Base-by-base conservation (phyloP, 306 rosid genomes). In the Acacia confusa region DNA sequence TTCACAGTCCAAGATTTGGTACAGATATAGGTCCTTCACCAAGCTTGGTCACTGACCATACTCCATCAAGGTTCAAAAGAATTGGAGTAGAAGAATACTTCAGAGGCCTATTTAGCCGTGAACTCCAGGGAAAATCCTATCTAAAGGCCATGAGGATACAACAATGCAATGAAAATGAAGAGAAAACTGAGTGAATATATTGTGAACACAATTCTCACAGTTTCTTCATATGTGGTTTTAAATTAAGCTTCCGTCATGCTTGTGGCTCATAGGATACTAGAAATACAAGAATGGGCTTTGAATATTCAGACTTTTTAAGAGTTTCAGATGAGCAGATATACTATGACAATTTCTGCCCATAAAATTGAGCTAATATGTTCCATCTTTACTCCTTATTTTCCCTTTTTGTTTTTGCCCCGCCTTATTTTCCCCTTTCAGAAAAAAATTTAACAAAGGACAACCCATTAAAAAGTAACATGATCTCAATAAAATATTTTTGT, bases 91-190 rank as follows among this genome's bases (percentile, higher is more conserved):
- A 81, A 20, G 85, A 83, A 15, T 87, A 43, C 69, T 17, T 83
- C 12, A 67, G 2, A 63, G 73, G 47, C 8, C 2, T 83, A 14
- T 89, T 89, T 48, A 76, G 81, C 61, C 85, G 83, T 16, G 70
- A 78, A 75, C 86, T 88, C 36, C 72, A 83, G 45, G 84, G 87
- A 24, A 88, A 88, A 27, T 81, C 86, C 47, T 75, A 53, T 72
- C 25, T 88, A 8, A 84, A 83, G 43, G 7, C 60, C 17, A 13
- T 84, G 83, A 82, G 86, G 53, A 84, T 76, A 63, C 36, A 80
- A 14, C 34, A 80, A 63, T 2, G 16, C 0, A 3, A 32, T 43
- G 66, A 11, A 60, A 60, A 60, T 73, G 44, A 78, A 36, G 20
- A 22, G 2, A 19, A 32, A 65, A 20, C 6, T 17, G 10, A 32